A percentile compares a stretch with the other conserved stretches of the same genome.
phyloP scores from a whole-genome alignment of 2,329 filamentous ascomycete species.

The Diplodia corticola region DNA sequence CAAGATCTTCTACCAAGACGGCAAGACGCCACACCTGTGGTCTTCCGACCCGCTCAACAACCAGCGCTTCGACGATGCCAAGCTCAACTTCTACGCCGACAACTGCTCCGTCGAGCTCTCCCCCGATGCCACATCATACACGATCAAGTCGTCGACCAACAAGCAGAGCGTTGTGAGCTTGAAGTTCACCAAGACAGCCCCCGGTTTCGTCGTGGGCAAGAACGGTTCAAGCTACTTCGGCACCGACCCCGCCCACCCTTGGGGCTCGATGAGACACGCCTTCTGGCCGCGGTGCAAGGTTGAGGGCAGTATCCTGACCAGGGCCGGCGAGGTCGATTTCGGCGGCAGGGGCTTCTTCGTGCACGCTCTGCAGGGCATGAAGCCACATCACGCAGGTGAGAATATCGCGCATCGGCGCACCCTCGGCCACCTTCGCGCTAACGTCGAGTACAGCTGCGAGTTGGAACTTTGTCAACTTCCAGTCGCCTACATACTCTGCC shows the following conservation, averaged over 20 bases:
- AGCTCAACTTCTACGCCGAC: conserved; percentile 80
- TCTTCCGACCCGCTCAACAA: conserved; percentile 77
- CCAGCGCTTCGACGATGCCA: conserved; percentile 80
- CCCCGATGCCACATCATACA: conserved; percentile 78
- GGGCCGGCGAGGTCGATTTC: conserved; percentile 78
- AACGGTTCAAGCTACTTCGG: conserved; percentile 84
- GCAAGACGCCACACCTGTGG: conserved; percentile 76
- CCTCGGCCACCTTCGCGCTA: background rate
- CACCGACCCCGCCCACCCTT: conserved; percentile 80
- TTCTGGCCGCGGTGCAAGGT: conserved; percentile 90
- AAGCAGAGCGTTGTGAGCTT: conserved; percentile 80
- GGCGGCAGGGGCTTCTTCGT: conserved; percentile 77
- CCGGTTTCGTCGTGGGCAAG: conserved; percentile 81
- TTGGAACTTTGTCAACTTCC: conserved; percentile 95
- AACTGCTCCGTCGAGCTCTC: conserved; percentile 83
- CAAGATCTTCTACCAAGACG: conserved; percentile 82
- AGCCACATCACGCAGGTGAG: conserved; percentile 88
- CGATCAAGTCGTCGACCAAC: conserved; percentile 87
- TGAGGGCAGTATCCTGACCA: conserved; percentile 81
- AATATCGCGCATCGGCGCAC: conserved; percentile 18
- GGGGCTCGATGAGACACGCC: conserved; percentile 87
- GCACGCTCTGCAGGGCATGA: conserved; percentile 95
- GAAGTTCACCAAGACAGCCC: conserved; percentile 72
- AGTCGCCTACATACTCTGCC: conserved; percentile 81
- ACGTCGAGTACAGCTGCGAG: conserved; percentile 58